Percentiles rank a stretch among this genome's conserved stretches.
Conservation (phyloP, 2,329 filamentous ascomycete species). For the Alternaria arborescens region DNA sequence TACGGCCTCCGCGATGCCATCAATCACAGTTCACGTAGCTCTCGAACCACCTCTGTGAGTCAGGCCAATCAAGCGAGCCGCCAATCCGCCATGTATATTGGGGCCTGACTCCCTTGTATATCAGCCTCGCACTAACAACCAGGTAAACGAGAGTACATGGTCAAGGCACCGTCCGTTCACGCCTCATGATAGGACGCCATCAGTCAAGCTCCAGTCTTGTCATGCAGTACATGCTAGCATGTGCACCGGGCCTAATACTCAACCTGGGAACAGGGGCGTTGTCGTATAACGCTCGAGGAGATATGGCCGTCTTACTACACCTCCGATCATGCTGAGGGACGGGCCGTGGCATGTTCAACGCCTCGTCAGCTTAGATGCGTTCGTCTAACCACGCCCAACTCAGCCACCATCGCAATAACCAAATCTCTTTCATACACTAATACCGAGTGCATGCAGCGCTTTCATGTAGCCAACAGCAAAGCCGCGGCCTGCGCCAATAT, state of each 20-base stretch:
- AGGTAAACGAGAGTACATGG: slow-evolving; percentile 23
- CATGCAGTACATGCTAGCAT: slow-evolving; percentile 34
- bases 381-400: background rate
- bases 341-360: slow-evolving; percentile 37
- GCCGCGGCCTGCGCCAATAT: slow-evolving; percentile 18
- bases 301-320: slow-evolving; percentile 5
- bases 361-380: slow-evolving; percentile 16
- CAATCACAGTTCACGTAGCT: slow-evolving; percentile 18
- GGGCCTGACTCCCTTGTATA: slow-evolving; percentile 27
- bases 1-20: slow-evolving; percentile 22
- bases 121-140: slow-evolving; percentile 31
- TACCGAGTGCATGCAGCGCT: slow-evolving; percentile 6
- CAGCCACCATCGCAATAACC: background rate
- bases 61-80: slow-evolving; percentile 13
- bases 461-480: slow-evolving; percentile 43
- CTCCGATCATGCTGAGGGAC: slow-evolving; percentile 38
- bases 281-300: slow-evolving; percentile 8
- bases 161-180: slow-evolving; percentile 27
- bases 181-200: slow-evolving; percentile 36
- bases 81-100: slow-evolving; percentile 37
- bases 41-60: slow-evolving; percentile 16
- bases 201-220: slow-evolving; percentile 30
- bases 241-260: slow-evolving; percentile 10
- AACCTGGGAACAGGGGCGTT: slow-evolving; percentile 9
- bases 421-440: background rate